Base-by-base conservation (phyloP, 2,329 filamentous ascomycete species). In the Diaporthe batatas region DNA sequence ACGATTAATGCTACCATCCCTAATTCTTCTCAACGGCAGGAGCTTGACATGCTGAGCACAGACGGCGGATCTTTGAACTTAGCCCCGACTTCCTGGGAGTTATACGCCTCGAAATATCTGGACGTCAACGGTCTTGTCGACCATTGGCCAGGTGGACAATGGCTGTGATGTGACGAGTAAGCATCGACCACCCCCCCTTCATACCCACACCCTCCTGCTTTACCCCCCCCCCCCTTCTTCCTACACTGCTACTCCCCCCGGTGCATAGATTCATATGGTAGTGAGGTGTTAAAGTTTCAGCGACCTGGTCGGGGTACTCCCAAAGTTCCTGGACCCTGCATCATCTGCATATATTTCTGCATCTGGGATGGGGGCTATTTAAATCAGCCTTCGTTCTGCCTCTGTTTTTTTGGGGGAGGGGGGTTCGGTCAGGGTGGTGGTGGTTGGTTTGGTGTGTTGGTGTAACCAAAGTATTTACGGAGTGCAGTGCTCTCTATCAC, bases 71-170 rank as follows among this genome's bases (percentile, higher is more conserved):
- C 65, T 68, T 39, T 44, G 47, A 39, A 12, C 39, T 21, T 29
- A 6, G 47, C 32, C 32, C 47, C 32, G 62, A 12, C 62, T 51
- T 53, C 49, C n/a, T 67, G 62, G 12, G 23, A 39, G 62, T n/a
- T n/a, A 11, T 67, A 12, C 44, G 62, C 62, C 44, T 67, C 44
- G 47, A 51, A 39, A 51, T 39, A 44, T 44, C 62, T 53, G 29
- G 62, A 51, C 62, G 62, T 67, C 47, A 67, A 67, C 44, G 62
- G 62, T 53, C 44, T 53, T 18, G 32, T 67, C 62, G 36, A 32
- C n/a, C 16, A 67, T 67, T 67, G 62, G 62, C n/a, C 47, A 67
- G 62, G 32, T 25, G 32, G 5, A 25, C 2, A 67, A 36, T 39
- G 44, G 47, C 44, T 23, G 44, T 65, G 62, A 53, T 53, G 62